Base-by-base conservation (phyloP, 2,329 filamentous ascomycete genomes). In the Diaporthe nobilis region DNA sequence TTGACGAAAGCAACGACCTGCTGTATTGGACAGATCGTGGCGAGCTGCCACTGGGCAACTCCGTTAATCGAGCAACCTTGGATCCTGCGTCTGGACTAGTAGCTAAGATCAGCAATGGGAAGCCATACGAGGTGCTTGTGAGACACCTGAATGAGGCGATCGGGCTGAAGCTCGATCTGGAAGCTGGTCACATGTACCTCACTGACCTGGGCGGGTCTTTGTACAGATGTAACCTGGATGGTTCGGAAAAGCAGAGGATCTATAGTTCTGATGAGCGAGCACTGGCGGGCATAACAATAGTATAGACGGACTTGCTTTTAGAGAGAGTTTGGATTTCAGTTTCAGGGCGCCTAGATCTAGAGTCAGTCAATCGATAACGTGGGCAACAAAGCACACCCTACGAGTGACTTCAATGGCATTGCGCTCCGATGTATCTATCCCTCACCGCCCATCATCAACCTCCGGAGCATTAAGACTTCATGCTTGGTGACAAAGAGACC, bases 21-120 rank as follows among this genome's bases (percentile, higher is more conserved):
- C 81, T 92, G 31, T 92, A 90, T 80, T 92, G 90, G 90, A 91
- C 90, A 0, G 91, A 92, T 77, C 84, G 91, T 0, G 91, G 90
- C 9, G 90, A 92, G 78, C 80, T 88, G 3, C 90, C 90, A 0
- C 79, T 82, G 10, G 90, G 90, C 0, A 91, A 90, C 78, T 86
- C 86, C 10, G 77, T 92, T 74, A 90, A 91, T 79, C 81, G 84
- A 6, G 82, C 82, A 1, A 77, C 49, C 37, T 79, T 72, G 73
- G 75, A 77, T 74, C 75, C 17, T 8, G 34, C 25, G 20, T 63
- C 53, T 4, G 74, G 70, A 6, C 22, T 70, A 53, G 39, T 39
- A 4, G 58, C 13, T 25, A 58, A 68, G 7, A 34, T 28, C 39
- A 31, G 51, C 49, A 31, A 61, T 20, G 71, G 68, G 25, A 67